Evolutionary conservation across 345 rosid genomes (phyloP), one percentile per base, ranked within the genome.

Genomic region (Garcia nutans): DNA sequence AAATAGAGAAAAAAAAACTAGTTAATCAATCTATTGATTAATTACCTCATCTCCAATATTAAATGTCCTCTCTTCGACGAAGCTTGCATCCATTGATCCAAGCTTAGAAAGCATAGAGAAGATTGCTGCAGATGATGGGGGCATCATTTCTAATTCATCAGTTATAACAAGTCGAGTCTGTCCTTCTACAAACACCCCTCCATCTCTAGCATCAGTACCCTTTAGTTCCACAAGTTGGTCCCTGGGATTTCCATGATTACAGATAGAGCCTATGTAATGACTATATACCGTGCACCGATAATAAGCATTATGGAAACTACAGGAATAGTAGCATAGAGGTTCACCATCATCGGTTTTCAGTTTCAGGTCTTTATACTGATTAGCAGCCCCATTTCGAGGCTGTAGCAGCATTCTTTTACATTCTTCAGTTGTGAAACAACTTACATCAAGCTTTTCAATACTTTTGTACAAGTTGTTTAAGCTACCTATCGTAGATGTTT

Each of bases 381-480:
- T 49, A 54, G 41, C 68, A 23, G 83, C 65, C 6, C 16, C 72
- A 28, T 45, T 80, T 26, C 23, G 61, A 42, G 79, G 83, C 37
- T 49, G 42, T 8, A 71, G 57, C 64, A 80, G 56, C 83, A 83
- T 83, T 28, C 41, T 3, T 64, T 71, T 74, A 33, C 83, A 80
- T 16, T 57, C 72, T 24, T 42, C 11, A 6, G 69, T 74, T 16
- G 50, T 45, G 22, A 83, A 15, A 66, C 8, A 23, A 11, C 23
- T 50, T n/a, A 2, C 10, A 26, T 63, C 83, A 47, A 83, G 68
- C 54, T 56, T 71, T 50, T 70, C 64, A 49, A 77, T 57, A 16
- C 83, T 80, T n/a, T n/a, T 10, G 42, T 77, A 80, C 55, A 80
- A 70, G 58, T 77, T 83, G 17, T 76, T 74, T 50, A 76, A 22